These are phyloP conservation scores for Suhomyces anneliseae DNA, from an alignment of 1,139 yeast species.

Conservation along the genomic window DNA sequence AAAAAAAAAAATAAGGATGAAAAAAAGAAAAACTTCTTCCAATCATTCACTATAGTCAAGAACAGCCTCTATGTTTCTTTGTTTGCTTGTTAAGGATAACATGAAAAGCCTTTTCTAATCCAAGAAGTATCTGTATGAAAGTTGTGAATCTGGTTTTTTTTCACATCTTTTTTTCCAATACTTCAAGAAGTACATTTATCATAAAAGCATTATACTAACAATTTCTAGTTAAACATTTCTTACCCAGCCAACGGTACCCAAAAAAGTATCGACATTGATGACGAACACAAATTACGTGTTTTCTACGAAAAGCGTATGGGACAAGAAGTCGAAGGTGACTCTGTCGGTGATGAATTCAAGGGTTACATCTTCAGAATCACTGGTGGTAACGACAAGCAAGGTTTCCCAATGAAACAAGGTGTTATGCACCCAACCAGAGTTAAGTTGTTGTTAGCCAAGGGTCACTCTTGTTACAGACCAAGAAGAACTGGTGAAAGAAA, in stretches of 20 bases:
- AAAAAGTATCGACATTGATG: conserved; percentile 96
- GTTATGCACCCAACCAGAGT: conserved; percentile 99
- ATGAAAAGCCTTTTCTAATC: too few species aligned
- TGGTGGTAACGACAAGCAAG: conserved; percentile 99
- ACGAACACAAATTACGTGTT: conserved; percentile 97
- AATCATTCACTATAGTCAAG: conserved; percentile 1
- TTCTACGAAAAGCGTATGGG: conserved; percentile 99
- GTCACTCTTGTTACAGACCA: conserved; percentile 99
- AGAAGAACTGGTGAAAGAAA: conserved; percentile 99
- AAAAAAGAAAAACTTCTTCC: neutral
- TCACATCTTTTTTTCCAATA: too few species aligned
- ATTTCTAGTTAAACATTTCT: conserved; percentile 87
- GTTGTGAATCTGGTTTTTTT: too few species aligned
- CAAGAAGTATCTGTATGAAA: too few species aligned
- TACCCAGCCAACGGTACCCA: conserved; percentile 99
- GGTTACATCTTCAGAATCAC: conserved; percentile 98
- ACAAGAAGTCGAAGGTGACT: conserved; percentile 99
- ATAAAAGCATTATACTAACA: conserved; percentile 13
- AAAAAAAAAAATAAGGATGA: too few species aligned
- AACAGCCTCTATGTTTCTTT: too few species aligned
- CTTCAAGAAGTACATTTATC: too few species aligned
- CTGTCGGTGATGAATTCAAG: conserved; percentile 98
- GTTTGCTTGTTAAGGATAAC: too few species aligned
- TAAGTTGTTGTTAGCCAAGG: conserved; percentile 89
- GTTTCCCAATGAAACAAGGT: conserved; percentile 99